These are phyloP conservation scores for Penicillium sp. DNA, from an alignment of 2,329 filamentous ascomycete genomes.

Conservation along the genomic window DNA sequence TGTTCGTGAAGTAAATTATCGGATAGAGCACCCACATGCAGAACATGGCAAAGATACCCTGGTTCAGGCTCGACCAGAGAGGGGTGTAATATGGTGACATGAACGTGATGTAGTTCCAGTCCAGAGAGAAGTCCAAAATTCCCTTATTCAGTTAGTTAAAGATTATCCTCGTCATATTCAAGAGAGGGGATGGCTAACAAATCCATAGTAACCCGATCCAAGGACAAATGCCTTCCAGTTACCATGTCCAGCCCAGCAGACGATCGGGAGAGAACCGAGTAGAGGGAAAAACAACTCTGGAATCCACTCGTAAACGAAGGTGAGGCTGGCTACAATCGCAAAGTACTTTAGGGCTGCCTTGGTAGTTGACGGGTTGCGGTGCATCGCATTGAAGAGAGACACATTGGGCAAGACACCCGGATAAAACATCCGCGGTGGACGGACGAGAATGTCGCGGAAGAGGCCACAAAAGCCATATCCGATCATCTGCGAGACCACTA, in stretches of 20 bases:
- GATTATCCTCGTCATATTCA: neutral
- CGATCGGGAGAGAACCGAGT: neutral
- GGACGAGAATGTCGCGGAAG: slow-evolving; percentile 4
- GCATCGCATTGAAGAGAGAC: slow-evolving; percentile 5
- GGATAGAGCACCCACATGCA: neutral
- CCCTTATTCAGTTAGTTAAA: neutral
- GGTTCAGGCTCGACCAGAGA: neutral
- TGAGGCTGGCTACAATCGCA: neutral
- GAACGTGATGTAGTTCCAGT: slow-evolving; percentile 6
- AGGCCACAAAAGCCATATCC: neutral
- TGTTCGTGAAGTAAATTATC: slow-evolving; percentile 3
- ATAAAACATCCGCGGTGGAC: slow-evolving; percentile 1
- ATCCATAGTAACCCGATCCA: slow-evolving; percentile 4
- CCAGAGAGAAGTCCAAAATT: slow-evolving; percentile 2
- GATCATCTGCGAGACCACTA: slow-evolving; percentile 1
- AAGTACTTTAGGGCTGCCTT: slow-evolving; percentile 1
- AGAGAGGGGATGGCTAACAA: neutral
- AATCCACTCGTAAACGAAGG: neutral
- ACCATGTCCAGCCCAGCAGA: slow-evolving; percentile 3
- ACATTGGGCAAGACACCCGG: slow-evolving; percentile 5
- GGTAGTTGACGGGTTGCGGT: neutral
- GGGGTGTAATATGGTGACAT: neutral
- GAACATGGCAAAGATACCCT: neutral
- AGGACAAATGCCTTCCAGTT: slow-evolving; percentile 4
- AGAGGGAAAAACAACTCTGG: neutral